Conservation (phyloP, 441 rosid genomes). For the Adansonia gregorii region DNA sequence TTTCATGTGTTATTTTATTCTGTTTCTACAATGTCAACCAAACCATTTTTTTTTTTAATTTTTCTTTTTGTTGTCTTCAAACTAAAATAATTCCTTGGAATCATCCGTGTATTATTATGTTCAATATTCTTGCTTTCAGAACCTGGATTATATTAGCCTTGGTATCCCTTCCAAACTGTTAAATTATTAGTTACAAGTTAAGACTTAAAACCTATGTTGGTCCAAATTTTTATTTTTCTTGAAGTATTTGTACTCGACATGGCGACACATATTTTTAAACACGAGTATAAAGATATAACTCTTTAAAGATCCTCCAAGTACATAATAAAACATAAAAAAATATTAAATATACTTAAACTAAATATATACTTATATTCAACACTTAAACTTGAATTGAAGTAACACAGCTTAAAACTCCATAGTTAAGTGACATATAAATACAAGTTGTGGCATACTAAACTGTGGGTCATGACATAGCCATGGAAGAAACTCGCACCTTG, state of each 20-base stretch:
- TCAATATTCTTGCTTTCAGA: background rate
- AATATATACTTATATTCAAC: no score
- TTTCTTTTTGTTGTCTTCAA: background rate
- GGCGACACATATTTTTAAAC: no score
- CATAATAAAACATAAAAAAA: no score
- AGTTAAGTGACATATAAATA: background rate
- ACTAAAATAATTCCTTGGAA: slow-evolving; percentile 27
- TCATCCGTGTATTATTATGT: slow-evolving; percentile 18
- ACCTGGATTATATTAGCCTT: background rate
- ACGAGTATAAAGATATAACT: no score
- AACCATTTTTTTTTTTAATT: slow-evolving; percentile 12
- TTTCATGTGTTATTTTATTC: background rate
- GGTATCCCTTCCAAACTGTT: background rate
- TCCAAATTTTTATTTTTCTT: no score
- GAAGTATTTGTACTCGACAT: no score
- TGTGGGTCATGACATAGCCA: background rate
- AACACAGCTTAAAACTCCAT: background rate
- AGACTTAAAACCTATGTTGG: no score
- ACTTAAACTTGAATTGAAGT: no score
- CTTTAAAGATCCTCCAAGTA: no score
- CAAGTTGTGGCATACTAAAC: background rate
- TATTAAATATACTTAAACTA: no score
- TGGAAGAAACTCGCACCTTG: background rate
- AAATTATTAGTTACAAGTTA: background rate
- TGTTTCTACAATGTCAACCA: slow-evolving; percentile 27